Percentiles rank a stretch among this genome's conserved stretches.
Conservation (phyloP, 176 grass and related monocot genomes). For the Musa acuminata region DNA sequence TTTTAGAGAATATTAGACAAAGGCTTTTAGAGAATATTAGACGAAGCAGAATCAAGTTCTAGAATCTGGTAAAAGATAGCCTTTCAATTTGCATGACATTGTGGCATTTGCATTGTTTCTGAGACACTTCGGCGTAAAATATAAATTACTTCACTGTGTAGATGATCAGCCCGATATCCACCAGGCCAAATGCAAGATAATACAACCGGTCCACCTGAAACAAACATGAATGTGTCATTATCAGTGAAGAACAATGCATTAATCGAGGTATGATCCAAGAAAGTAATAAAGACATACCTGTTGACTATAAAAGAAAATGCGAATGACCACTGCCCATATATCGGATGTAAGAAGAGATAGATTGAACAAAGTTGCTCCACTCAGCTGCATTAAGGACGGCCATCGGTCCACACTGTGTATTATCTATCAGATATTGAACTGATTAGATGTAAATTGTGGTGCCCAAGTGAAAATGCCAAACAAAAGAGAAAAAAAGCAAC, state of each 20-base stretch:
- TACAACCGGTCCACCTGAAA: slow-evolving; percentile 31
- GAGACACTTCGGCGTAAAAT: too few relatives aligned
- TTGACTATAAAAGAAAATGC: slow-evolving; percentile 30
- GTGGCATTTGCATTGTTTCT: neutral
- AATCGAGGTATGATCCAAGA: too few relatives aligned
- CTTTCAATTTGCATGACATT: neutral
- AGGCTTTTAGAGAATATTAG: neutral
- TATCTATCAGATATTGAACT: too few relatives aligned
- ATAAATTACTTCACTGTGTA: slow-evolving; percentile 30
- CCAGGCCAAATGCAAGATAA: slow-evolving; percentile 25
- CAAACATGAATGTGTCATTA: neutral
- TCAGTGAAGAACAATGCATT: too few relatives aligned
- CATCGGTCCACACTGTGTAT: neutral
- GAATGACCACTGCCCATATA: slow-evolving; percentile 34
- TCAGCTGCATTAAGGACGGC: slow-evolving; percentile 28
- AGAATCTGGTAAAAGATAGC: neutral
- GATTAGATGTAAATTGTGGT: too few relatives aligned
- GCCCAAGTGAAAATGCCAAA: too few relatives aligned
- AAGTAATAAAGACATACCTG: too few relatives aligned
- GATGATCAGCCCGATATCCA: slow-evolving; percentile 28
- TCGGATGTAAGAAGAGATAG: slow-evolving; percentile 39
- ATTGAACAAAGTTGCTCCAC: slow-evolving; percentile 41
- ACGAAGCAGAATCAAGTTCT: neutral
- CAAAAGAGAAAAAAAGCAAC: too few relatives aligned
- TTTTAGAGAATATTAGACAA: neutral